These are phyloP conservation scores for Cyclocybe cylindracea DNA, from an alignment of 768 basidiomycete genomes.

Conservation along the genomic window DNA sequence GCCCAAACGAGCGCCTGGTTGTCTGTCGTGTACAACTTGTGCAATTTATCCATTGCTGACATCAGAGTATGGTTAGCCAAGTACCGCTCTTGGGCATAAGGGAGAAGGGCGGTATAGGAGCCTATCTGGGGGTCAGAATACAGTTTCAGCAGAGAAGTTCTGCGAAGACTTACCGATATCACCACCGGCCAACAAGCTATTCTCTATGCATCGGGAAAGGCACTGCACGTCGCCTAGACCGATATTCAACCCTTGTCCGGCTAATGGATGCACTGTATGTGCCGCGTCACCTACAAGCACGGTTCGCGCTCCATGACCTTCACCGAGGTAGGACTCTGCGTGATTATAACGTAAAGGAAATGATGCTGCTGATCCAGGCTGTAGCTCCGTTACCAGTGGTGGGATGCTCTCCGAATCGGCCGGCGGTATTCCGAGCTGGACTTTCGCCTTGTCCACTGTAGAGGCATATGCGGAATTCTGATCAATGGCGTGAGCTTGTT, in stretches of 20 bases:
- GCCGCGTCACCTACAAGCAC: constrained; percentile 96
- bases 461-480: constrained; percentile 65
- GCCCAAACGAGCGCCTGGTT: constrained; percentile 79
- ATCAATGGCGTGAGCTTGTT: constrained; percentile 68
- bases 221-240: constrained; percentile 86
- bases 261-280: constrained; percentile 92
- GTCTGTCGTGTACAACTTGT: constrained; percentile 79
- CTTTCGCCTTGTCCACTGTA: constrained; percentile 27
- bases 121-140: constrained; percentile 40
- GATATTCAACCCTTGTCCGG: constrained; percentile 94
- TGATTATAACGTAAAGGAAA: constrained; percentile 91
- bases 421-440: constrained; percentile 56
- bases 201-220: constrained; percentile 64
- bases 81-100: constrained; percentile 83
- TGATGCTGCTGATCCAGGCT: constrained; percentile 74
- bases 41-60: constrained; percentile 84
- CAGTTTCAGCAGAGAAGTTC: neutral
- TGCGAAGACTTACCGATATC: constrained; percentile 70
- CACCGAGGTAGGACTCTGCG: constrained; percentile 83
- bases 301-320: constrained; percentile 64
- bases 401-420: constrained; percentile 66
- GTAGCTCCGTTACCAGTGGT: constrained; percentile 71
- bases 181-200: constrained; percentile 60
- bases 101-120: constrained; percentile 69
- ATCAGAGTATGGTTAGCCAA: constrained; percentile 85